Base-by-base conservation (phyloP, 139 green algal genomes). In the Chlamydomonas asymmetrica region DNA sequence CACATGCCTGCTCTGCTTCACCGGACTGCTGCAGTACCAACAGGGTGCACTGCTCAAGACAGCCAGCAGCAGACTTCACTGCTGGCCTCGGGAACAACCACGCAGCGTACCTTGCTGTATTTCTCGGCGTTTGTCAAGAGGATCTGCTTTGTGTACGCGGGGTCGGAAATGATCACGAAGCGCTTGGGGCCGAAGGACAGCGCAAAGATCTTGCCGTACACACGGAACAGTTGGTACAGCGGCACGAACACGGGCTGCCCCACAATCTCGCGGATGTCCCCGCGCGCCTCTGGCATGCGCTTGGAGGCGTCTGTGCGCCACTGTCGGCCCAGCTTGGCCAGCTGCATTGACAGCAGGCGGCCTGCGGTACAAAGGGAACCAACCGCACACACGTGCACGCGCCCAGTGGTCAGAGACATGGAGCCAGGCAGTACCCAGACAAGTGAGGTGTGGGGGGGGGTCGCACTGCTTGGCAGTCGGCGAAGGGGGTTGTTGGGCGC, bases 201-300 rank as follows among this genome's bases (percentile, higher is more conserved):
- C 7, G 88, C 80, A 89, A 98, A 99, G 41, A 98, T 89, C 38
- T 88, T 87, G 71, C 77, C 77, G 62, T 83, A 83, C 35, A 79
- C 48, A 5, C 74, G 78, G 75, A 93, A 98, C 25, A 98, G 89
- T 34, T 91, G 92, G 88, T 95, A 98, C 29, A 99, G 87, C 31
- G 93, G 92, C 7, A 98, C 82, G 73, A 99, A 99, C n/a, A 98
- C 91, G 6, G 96, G 96, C 87, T 98, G 85, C 16, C 89, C 95
- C 45, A 98, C 84, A 32, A 98, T 96, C 74, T 97, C 89, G 2
- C 94, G 85, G 41, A 98, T 91, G 83, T 98, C 94, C 18, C 82
- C 81, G 3, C 66, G 74, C 0, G 81, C 81, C 63, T 87, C 87
- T 4, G 94, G 94, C 91, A 98, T 97, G 60, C 81, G 80, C 39